phyloP scores from a whole-genome alignment of 805 yeast genomes.

The Kodamaea jinghongensis region DNA sequence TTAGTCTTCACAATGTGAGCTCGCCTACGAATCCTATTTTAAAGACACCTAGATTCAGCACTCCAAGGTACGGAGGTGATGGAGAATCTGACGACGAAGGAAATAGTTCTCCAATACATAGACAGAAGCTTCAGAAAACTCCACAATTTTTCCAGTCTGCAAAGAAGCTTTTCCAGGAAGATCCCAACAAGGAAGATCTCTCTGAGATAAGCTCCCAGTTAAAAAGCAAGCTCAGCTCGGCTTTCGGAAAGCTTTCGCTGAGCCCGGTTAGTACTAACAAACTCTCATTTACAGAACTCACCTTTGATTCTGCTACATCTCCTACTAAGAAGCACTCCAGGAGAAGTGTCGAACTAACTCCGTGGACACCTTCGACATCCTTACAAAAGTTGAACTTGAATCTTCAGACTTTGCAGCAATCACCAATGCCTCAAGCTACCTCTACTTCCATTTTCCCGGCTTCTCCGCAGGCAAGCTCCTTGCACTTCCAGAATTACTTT shows the following conservation, averaged over 20 bases:
- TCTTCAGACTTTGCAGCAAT: conserved; percentile 36
- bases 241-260: conserved; percentile 33
- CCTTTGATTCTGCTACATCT: conserved; percentile 16
- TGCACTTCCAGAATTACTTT: conserved; percentile 7
- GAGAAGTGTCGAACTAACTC: conserved; percentile 2
- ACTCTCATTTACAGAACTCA: conserved; percentile 31
- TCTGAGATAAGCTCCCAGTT: conserved; percentile 39
- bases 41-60: conserved; percentile 6
- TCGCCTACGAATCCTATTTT: conserved; percentile 26
- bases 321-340: conserved; percentile 19
- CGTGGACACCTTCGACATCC: conserved; percentile 22
- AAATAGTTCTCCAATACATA: conserved; percentile 6
- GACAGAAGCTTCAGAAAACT: conserved; percentile 32
- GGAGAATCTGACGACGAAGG: conserved; percentile 5
- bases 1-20: conserved; percentile 21
- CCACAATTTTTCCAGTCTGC: conserved; percentile 43
- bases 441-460: conserved; percentile 7
- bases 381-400: conserved; percentile 32
- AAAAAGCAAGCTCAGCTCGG: conserved; percentile 36
- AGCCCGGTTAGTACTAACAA: conserved; percentile 13
- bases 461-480: conserved; percentile 6
- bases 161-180: conserved; percentile 33
- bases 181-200: conserved; percentile 31
- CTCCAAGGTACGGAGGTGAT: conserved; percentile 5
- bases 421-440: conserved; percentile 21